Evolutionary conservation across 2,329 filamentous ascomycete genomes (phyloP), one percentile per base, ranked within the genome.

Genomic region (Paecilomyces niveus): DNA sequence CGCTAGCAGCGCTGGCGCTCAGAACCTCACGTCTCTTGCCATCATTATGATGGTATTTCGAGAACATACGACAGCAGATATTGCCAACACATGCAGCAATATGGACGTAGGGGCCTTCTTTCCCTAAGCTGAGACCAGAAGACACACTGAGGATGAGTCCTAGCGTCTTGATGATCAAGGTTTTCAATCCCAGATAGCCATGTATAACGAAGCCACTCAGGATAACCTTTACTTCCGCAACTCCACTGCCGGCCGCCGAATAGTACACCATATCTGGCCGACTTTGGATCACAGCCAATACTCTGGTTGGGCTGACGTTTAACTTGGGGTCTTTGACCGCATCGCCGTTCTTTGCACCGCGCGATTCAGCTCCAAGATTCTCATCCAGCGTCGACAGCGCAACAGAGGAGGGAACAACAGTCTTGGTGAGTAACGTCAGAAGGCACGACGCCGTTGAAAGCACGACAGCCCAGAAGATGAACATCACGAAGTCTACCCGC

Each of bases 171-270:
- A 96, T 83, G 4, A 93, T 74, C 31, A 99, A 81, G 0, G 94
- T 97, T 69, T 89, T 89, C 45, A 96, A 74, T 65, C 94, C 94
- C 7, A 99, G 83, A 70, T 97, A 97, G 1, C 94, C 93, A 79
- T 97, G 94, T 57, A 99, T 80, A 57, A 99, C 93, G 68, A 97
- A 99, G 5, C 94, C 94, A 67, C 92, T 97, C n/a, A 97, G 83
- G 59, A 97, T 97, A 60, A 97, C 94, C 63, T 94, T 92, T 58
- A 97, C 93, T 76, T 99, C 94, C 6, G 94, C 94, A 11, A 99
- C 94, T 66, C 94, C 94, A 74, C 92, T 96, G 54, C 94, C 94
- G 50, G 93, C 93, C 59, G 93, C 94, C 7, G 94, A 92, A 73
- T 97, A 99, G 74, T 96, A 99, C 4, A 93, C 83, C 88, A 95